Base-by-base conservation (phyloP, 768 basidiomycete species). In the Chlorophyllum brunneum region DNA sequence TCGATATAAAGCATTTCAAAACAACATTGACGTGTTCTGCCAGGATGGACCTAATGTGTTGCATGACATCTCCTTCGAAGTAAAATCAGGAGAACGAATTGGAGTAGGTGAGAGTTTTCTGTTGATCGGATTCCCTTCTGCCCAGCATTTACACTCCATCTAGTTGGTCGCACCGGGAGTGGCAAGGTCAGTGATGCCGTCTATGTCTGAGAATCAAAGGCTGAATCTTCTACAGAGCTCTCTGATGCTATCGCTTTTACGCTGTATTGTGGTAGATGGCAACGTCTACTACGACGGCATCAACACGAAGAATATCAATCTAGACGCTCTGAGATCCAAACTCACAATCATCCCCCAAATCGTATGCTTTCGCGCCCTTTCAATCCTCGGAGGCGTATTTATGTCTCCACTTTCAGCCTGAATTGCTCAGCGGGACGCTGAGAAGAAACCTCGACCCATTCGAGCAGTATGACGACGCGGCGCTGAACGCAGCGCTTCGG, bases 361-460 rank as follows among this genome's bases (percentile, higher is more conserved):
- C 18, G 55, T 56, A 26, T 6, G 55, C 38, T 10, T 3, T 41
- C n/a, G n/a, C n/a, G n/a, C n/a, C n/a, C n/a, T n/a, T 43, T 22
- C 31, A 23, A 13, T 22, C 9, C 16, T 16, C 10, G 10, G 24
- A 11, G 5, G 3, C 3, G 10, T 29, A 2, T 7, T 34, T 4
- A 30, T 42, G 5, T 26, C 27, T 27, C 26, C n/a, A 33, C 27
- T 3, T 20, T 38, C 41, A 72, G 71, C 69, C 71, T 29, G 70
- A 72, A 50, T 68, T 87, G 2, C 73, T 85, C 55, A 72, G 75
- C 15, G 85, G 85, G 0, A 78, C 81, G 2, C 63, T 86, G 4
- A 67, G 84, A 10, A 73, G 74, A 57, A 86, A 86, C 58, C 64
- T 85, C 15, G 83, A 85, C 59, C 82, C 81, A 0, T 83, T 83